These are phyloP conservation scores for Hyaloraphidium curvatum DNA, from an alignment of 192 early-diverging fungal species.

Conservation along the genomic window DNA sequence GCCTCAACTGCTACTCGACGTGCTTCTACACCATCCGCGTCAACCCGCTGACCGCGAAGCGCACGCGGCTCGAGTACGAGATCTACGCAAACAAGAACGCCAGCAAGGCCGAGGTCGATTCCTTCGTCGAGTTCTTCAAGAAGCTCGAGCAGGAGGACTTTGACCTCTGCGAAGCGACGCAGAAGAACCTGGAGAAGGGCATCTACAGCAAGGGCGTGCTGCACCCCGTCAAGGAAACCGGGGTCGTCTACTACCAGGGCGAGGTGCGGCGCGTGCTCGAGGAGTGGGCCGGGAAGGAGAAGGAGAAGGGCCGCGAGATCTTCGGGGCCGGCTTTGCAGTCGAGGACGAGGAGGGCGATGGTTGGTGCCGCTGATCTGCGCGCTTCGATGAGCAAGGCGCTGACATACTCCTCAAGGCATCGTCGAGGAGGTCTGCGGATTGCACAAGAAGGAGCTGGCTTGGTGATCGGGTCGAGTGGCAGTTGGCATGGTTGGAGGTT, in stretches of 20 bases:
- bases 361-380: no score
- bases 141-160: conserved; percentile 2
- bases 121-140: not conserved
- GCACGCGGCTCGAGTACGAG: not conserved
- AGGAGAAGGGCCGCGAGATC: no score
- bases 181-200: not conserved
- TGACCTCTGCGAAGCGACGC: not conserved
- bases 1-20: not conserved
- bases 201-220: conserved; percentile 1
- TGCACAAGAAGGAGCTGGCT: no score
- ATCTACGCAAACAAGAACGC: not conserved
- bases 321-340: no score
- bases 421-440: no score
- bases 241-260: conserved; percentile 1
- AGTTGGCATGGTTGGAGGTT: no score
- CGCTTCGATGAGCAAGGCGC: no score
- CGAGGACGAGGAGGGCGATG: no score
- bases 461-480: no score
- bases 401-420: no score
- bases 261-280: no score
- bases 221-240: not conserved
- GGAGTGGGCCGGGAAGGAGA: no score
- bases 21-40: not conserved
- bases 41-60: not conserved
- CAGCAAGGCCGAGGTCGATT: not conserved